Evolutionary conservation across 139 green algal species (phyloP), one percentile per base, ranked within the genome.

Genomic region (Trebouxia sp.): DNA sequence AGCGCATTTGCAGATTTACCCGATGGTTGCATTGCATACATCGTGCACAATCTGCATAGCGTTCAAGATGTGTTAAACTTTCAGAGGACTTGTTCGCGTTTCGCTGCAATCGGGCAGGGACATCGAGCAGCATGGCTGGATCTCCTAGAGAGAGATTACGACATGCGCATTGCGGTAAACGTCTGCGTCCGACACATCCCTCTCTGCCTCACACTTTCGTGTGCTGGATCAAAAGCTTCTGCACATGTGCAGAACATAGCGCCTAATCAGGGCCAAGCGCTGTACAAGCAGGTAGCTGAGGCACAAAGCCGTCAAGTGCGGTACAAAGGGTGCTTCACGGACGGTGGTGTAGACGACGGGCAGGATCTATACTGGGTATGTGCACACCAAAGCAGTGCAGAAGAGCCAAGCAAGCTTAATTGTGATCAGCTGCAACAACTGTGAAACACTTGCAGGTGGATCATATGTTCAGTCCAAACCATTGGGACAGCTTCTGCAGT

Each of bases 401-500:
- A n/a, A n/a, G n/a, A n/a, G n/a, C n/a, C n/a, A n/a, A n/a, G n/a
- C n/a, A n/a, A n/a, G n/a, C n/a, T n/a, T n/a, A n/a, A n/a, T n/a
- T n/a, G n/a, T n/a, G n/a, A n/a, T n/a, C n/a, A n/a, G n/a, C n/a
- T n/a, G n/a, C n/a, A n/a, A n/a, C n/a, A 41, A 35, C 12, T 82
- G 51, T 75, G 77, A 48, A 37, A 22, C 28, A 4, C 14, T 20
- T 69, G 55, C 81, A 85, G 81, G 70, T 83, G 51, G 83, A 87
- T 35, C 77, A 87, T 35, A 47, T 85, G 79, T 87, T 87, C 32
- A 37, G 15, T 38, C 43, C 80, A 35, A 84, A 87, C 62, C 58
- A 84, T 26, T 85, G 74, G 79, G 83, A 85, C n/a, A 78, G 58
- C 6, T 83, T 80, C 62, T 87, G 83, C 83, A 85, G 80, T 17